These are phyloP conservation scores for Zymoseptoria tritici DNA, from an alignment of 2,329 filamentous ascomycete genomes.

Conservation along the genomic window DNA sequence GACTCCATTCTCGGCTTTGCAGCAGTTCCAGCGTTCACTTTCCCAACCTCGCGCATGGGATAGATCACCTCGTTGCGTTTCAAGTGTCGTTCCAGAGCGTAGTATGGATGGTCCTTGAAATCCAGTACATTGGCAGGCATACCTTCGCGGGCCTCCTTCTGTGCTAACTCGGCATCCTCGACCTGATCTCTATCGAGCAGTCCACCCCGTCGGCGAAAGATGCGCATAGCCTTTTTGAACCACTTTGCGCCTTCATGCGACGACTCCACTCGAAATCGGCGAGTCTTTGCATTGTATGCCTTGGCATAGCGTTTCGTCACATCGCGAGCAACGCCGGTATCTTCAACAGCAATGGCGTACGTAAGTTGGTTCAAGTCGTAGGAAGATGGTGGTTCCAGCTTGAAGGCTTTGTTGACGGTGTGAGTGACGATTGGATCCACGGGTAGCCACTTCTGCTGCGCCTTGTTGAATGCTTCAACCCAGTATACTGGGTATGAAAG, in stretches of 20 bases:
- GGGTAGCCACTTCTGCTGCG: constrained; percentile 84
- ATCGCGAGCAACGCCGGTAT: constrained; percentile 69
- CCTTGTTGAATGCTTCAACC: constrained; percentile 83
- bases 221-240: constrained; percentile 46
- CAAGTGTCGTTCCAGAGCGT: constrained; percentile 76
- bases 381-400: constrained; percentile 73
- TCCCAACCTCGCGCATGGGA: constrained; percentile 66
- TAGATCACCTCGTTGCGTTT: constrained; percentile 74
- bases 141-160: constrained; percentile 63
- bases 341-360: constrained; percentile 81
- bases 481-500: constrained; percentile 81
- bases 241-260: constrained; percentile 50
- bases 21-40: constrained; percentile 59
- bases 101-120: constrained; percentile 37
- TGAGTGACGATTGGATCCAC: constrained; percentile 78
- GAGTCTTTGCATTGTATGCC: constrained; percentile 83
- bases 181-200: constrained; percentile 65
- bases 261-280: constrained; percentile 68
- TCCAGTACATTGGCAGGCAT: constrained; percentile 37
- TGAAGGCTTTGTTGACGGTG: constrained; percentile 66
- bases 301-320: constrained; percentile 84
- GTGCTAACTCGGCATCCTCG: constrained; percentile 68
- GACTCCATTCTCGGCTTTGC: constrained; percentile 56
- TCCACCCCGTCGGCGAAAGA: constrained; percentile 30
- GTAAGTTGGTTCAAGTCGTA: constrained; percentile 69